Evolutionary conservation across 2,329 filamentous ascomycete species (phyloP), one percentile per base, ranked within the genome.

Genomic region (Boeremia lycopersici): DNA sequence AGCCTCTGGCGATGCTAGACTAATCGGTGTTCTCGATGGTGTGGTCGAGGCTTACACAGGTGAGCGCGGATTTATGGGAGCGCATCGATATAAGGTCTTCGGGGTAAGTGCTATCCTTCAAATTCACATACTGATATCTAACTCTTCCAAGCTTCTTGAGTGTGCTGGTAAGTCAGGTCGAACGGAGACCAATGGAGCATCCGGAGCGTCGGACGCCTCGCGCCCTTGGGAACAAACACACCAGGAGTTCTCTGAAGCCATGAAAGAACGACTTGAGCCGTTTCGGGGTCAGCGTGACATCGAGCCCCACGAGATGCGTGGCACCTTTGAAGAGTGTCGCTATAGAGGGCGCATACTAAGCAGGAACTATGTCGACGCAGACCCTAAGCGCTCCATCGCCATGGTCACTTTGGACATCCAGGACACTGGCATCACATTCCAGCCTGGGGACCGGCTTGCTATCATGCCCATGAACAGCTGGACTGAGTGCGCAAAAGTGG

Each of bases 1-100:
- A n/a, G 61, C 78, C 38, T 82, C 80, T 0, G 78, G 78, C 0
- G 82, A 84, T 46, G 74, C 77, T 0, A 72, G 80, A 10, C 71
- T 84, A 0, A 80, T 82, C 64, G 82, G 82, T 3, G 81, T 84
- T 0, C 56, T 84, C 1, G 81, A 84, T 52, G 82, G 81, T 0
- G 82, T 84, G 2, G 76, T 84, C 1, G 82, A 84, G 61, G 81
- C 81, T 0, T 84, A 84, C 57, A 79, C 80, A 0, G 82, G 82
- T 0, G 81, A 84, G 59, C 74, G 81, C 17, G 82, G 82, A 0
- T 84, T 84, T 62, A 82, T 84, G 81, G 81, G 82, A 5, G 79
- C 78, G 0, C 82, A 84, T 60, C 71, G 81, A n/a, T 83, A 84
- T 65, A 84, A 84, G 61, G 82, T 84, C 4, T 84, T 82, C 57